Base-by-base conservation (phyloP, 148 eudicot species). In the Hydrangea macrophylla region DNA sequence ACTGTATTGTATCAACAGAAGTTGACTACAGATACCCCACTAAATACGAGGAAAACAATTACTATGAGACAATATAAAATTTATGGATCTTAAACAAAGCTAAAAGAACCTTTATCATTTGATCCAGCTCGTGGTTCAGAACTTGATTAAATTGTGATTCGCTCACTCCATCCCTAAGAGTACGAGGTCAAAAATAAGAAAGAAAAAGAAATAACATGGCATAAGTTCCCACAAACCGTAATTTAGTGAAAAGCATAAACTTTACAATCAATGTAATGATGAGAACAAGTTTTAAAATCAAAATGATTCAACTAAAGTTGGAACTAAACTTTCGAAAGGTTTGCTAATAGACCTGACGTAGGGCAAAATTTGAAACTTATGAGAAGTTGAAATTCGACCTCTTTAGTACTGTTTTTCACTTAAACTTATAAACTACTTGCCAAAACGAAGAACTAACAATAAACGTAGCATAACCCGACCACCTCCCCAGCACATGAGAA, bases 121-220 rank as follows among this genome's bases (percentile, higher is more conserved):
- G 98, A 78, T 86, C 88, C 72, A 94, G 79, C 78, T 94, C 98
- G 75, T 79, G 37, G 71, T 83, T 83, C 27, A 94, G 82, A 40
- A 90, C 96, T 76, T 94, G 89, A 50, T 71, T 69, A 72, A 94
- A 94, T 62, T 94, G 97, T 33, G 90, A 80, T 72, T 88, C 92
- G 57, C 97, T 78, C 40, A 94, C 92, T 30, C 98, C 98, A 77
- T 94, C 97, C 85, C 98, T 94, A 59, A 37, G 58, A 68, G 51
- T n/a, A n/a, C n/a, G n/a, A n/a, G n/a, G n/a, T n/a, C n/a, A n/a
- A n/a, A n/a, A 36, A 59, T 75, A 23, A 42, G 12, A 62, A 58
- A 70, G 58, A 50, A 42, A 48, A 15, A 40, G 33, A 45, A 40
- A 65, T 23, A 9, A 53, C 36, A 30, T 42, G 24, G 33, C 22